Evolutionary conservation across 1,284 basidiomycete species (phyloP).

Genomic region (Ustilago bromivora): DNA sequence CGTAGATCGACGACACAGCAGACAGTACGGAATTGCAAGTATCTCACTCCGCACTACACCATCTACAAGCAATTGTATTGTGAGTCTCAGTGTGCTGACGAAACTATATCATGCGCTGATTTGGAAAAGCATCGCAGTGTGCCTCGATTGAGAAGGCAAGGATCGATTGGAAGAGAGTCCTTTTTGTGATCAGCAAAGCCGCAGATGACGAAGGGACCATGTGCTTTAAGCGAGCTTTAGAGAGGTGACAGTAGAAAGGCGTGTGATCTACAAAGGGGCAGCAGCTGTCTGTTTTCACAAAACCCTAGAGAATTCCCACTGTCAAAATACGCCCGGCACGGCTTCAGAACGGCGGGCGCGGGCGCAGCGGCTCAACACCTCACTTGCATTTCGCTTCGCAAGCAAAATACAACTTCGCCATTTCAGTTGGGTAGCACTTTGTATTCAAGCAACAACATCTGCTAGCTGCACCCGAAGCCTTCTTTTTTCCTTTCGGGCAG

Average conservation of each 20-base stretch:
- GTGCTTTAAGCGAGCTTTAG: slow-evolving; percentile 10
- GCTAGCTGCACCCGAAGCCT: slow-evolving; percentile 27
- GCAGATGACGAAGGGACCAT: slow-evolving; percentile 9
- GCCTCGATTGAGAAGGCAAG: background rate
- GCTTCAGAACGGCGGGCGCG: slow-evolving; percentile 16
- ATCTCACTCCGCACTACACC: background rate
- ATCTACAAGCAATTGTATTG: background rate
- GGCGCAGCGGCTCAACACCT: slow-evolving; percentile 13
- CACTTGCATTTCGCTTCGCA: background rate
- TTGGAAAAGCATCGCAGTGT: background rate
- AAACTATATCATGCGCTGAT: background rate
- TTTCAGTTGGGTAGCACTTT: background rate
- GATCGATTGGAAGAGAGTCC: background rate
- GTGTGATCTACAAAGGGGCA: slow-evolving; percentile 15
- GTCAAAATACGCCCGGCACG: slow-evolving; percentile 8
- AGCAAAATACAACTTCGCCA: background rate
- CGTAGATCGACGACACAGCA: slow-evolving; percentile 11
- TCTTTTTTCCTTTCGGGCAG: slow-evolving; percentile 7
- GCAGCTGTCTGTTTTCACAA: background rate
- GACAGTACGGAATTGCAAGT: background rate
- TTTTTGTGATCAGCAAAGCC: background rate
- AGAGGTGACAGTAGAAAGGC: slow-evolving; percentile 1
- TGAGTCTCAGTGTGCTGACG: background rate
- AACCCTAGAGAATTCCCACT: background rate
- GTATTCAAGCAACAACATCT: slow-evolving; percentile 7